These are phyloP conservation scores for Alliaria petiolata DNA, from an alignment of 345 rosid genomes.

Conservation along the genomic window DNA sequence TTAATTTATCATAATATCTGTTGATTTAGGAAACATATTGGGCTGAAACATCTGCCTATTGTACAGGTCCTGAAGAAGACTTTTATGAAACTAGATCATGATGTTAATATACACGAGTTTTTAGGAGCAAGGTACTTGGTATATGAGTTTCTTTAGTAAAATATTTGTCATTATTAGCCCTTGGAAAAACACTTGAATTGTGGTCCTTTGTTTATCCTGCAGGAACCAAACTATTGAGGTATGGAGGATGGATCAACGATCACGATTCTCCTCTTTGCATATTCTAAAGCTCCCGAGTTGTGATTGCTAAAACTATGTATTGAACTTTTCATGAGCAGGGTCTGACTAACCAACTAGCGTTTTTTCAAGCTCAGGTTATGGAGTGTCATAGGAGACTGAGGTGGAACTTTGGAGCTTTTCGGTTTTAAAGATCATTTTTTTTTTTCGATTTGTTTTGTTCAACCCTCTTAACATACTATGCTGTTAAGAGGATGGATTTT, in stretches of 20 bases:
- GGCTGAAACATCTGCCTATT: slow-evolving; percentile 18
- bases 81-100: slow-evolving; percentile 74
- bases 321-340: slow-evolving; percentile 40
- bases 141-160: not conserved
- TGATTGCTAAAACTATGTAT: not conserved
- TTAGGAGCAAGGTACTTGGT: slow-evolving; percentile 50
- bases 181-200: not conserved
- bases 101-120: slow-evolving; percentile 60
- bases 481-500: not conserved
- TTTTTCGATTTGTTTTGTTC: not conserved
- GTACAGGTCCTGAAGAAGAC: slow-evolving; percentile 63
- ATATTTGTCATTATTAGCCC: not conserved
- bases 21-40: not conserved
- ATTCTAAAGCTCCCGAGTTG: slow-evolving; percentile 1
- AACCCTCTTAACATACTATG: not conserved
- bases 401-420: slow-evolving; percentile 32
- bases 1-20: not conserved
- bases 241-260: not conserved
- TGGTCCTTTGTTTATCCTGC: slow-evolving; percentile 28
- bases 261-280: not conserved
- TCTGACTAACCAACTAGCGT: slow-evolving; percentile 43
- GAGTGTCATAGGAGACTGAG: slow-evolving; percentile 62
- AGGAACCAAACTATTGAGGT: slow-evolving; percentile 62
- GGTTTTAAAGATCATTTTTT: not conserved
- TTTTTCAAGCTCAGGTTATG: slow-evolving; percentile 45